Conservation (phyloP, 306 rosid genomes). For the Corylus avellana region DNA sequence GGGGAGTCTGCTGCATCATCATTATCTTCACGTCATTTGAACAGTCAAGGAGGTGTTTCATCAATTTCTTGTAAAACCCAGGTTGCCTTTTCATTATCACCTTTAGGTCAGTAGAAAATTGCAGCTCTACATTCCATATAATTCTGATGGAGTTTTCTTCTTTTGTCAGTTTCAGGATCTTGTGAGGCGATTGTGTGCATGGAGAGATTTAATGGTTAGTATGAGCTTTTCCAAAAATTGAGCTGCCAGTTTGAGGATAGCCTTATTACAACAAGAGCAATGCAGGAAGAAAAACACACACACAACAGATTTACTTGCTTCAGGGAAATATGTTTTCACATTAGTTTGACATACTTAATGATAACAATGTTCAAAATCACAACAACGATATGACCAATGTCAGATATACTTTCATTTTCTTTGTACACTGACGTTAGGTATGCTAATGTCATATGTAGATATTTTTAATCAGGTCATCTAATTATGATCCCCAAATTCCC, state of each 20-base stretch:
- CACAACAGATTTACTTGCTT: neutral
- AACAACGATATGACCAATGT: neutral
- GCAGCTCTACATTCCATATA: neutral
- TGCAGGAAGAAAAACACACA: neutral
- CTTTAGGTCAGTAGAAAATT: slow-evolving; percentile 16
- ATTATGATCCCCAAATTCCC: neutral
- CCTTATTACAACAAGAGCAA: slow-evolving; percentile 8
- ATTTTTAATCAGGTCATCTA: neutral
- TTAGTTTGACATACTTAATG: neutral
- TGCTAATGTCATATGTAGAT: neutral
- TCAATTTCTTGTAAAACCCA: slow-evolving; percentile 58
- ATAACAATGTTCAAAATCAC: neutral
- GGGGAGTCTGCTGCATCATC: slow-evolving; percentile 83
- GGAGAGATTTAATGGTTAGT: slow-evolving; percentile 97
- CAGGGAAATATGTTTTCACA: neutral
- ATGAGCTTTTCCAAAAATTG: slow-evolving; percentile 24
- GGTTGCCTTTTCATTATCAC: slow-evolving; percentile 37
- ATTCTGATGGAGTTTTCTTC: slow-evolving; percentile 19
- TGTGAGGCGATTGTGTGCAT: slow-evolving; percentile 70
- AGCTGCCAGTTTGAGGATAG: slow-evolving; percentile 20
- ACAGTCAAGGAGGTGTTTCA: slow-evolving; percentile 41
- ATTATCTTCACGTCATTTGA: slow-evolving; percentile 59
- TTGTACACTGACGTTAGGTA: neutral
- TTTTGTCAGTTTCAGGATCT: slow-evolving; percentile 55
- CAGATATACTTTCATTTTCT: neutral